Percentiles rank a stretch among this genome's conserved stretches.
Evolutionary conservation across 225 moss, liverwort and hornwort genomes (phyloP).

Genomic region (Straminergon stramineum): DNA sequence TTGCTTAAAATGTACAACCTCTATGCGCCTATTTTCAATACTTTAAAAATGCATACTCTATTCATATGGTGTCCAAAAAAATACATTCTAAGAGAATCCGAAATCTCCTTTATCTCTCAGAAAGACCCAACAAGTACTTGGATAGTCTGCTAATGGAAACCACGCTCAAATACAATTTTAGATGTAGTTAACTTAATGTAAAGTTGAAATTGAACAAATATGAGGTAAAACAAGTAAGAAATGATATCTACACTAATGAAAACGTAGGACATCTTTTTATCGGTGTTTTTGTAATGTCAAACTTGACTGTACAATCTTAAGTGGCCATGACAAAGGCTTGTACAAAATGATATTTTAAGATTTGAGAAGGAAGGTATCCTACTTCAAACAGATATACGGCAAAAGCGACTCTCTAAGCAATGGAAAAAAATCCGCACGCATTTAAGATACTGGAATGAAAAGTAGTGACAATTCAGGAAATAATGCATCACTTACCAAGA

Average conservation of each 20-base stretch:
- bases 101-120: background rate
- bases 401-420: background rate
- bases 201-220: background rate
- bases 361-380: background rate
- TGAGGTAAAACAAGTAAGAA: background rate
- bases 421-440: background rate
- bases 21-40: background rate
- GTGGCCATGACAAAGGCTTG: background rate
- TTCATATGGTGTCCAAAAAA: background rate
- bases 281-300: background rate
- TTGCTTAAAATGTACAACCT: background rate
- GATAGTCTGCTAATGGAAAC: background rate
- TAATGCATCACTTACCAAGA: background rate
- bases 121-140: background rate
- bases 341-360: background rate
- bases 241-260: background rate
- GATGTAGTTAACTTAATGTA: background rate
- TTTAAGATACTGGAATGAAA: background rate
- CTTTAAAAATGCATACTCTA: background rate
- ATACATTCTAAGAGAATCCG: background rate
- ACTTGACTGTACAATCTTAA: background rate
- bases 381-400: background rate
- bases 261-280: background rate
- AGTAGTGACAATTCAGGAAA: background rate
- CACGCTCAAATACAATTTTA: background rate